Evolutionary conservation across 768 basidiomycete species (phyloP), one percentile per base, ranked within the genome.

Genomic region (Russula sp.): DNA sequence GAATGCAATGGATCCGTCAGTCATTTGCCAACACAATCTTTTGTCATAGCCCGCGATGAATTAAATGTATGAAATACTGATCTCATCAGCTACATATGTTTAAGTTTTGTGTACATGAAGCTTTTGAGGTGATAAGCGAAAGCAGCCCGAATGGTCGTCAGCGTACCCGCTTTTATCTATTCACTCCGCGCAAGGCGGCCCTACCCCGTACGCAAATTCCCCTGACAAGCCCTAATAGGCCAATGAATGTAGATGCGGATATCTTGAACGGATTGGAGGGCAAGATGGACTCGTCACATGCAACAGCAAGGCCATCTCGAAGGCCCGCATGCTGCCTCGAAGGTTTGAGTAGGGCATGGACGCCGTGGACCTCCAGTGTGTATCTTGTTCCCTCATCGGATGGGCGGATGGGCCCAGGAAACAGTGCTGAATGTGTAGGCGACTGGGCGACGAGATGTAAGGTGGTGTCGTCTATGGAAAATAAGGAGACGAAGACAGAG

Each of bases 381-480:
- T 49, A 13, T 16, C 30, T 14, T 55, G 18, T 40, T 20, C 22
- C 10, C 9, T 50, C 55, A 10, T 42, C 58, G 28, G 53, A 40
- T 7, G 50, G n/a, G n/a, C 11, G 8, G 5, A 49, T 10, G 9
- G 63, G 40, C 22, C 56, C 57, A 58, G 51, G 57, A 59, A 64
- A 59, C 40, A 53, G 18, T 10, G 24, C 26, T 18, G 51, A 59
- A 36, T 59, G 32, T 52, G 63, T 4, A 14, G 22, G 44, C 26
- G 51, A n/a, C 40, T 53, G 52, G 20, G 52, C 16, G 24, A 61
- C 24, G 22, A 61, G 60, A 38, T 54, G 42, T 18, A 46, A 44
- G 51, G 51, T 61, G 40, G 28, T 11, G 5, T 59, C 57, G 32
- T 63, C 57, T 36, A 59, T 24, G 26, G 57, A 59, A 28, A 64